Evolutionary conservation across 2,329 filamentous ascomycete genomes (phyloP), one percentile per base, ranked within the genome.

Genomic region (Drechslera avenae): DNA sequence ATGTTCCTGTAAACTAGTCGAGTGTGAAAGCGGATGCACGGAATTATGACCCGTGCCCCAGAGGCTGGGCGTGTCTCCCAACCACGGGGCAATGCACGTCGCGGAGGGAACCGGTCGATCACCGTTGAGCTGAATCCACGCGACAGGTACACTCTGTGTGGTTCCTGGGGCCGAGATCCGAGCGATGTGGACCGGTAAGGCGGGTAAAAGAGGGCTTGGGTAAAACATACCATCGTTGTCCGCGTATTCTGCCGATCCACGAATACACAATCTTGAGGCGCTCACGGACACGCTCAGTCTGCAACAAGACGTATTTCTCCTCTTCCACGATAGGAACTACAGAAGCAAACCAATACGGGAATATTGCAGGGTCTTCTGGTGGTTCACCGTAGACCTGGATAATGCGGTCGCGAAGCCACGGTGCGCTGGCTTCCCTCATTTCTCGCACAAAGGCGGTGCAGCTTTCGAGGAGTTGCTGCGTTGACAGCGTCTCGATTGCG

Each of bases 271-370:
- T 87, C 76, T 96, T 95, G 47, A 96, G 74, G 49, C 92, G 80
- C 65, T 91, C 86, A 52, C 92, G 81, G 4, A 96, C 90, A 59
- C 89, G 93, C 3, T 81, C 86, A 4, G 87, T 88, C 10, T 80
- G 79, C 12, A 97, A 75, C 16, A 97, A 76, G 10, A 82, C 79
- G 60, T 96, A 95, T 69, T 93, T 95, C 63, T 94, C 88, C 21
- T 85, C 77, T 19, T 94, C 89, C 12, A 83, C 81, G 31, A 94
- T 85, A 0, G 91, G 91, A 10, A 96, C 74, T 16, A 94, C 86
- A 65, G 85, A 90, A 8, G 89, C 91, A 60, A 96, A 88, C 92
- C 92, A 97, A 81, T 91, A 96, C 0, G 91, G 89, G 60, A 96
- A 94, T 1, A 84, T 72, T 3, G 86, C 86, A 1, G 90, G 86